A percentile compares a stretch with the other conserved stretches of the same genome.
These are phyloP conservation scores for Amanita fuliginea DNA, from an alignment of 768 basidiomycete species.

Conservation along the genomic window DNA sequence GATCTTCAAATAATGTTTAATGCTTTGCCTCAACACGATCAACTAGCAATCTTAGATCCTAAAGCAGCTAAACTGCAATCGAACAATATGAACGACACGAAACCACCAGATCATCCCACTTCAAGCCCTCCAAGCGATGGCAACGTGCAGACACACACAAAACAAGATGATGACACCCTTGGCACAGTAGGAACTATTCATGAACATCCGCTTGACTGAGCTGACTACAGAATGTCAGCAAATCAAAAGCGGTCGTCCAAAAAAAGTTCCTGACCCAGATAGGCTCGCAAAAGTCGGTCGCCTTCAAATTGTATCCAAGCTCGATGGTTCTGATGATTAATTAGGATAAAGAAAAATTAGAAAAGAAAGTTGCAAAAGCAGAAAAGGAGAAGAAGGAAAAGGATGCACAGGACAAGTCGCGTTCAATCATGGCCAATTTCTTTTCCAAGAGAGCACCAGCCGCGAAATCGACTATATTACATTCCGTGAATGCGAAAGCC, in stretches of 20 bases:
- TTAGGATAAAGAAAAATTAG: constrained; percentile 60
- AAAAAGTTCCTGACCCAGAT: constrained; percentile 44
- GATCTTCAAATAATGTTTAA: constrained; percentile 45
- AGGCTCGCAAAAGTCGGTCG: constrained; percentile 42
- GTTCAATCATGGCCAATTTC: constrained; percentile 68
- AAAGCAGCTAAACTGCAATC: constrained; percentile 25
- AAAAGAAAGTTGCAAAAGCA: constrained; percentile 55
- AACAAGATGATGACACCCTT: neutral
- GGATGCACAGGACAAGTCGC: constrained; percentile 62
- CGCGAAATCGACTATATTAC: constrained; percentile 15
- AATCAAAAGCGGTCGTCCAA: constrained; percentile 25
- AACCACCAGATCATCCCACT: neutral
- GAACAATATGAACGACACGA: constrained; percentile 21
- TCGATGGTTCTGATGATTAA: neutral
- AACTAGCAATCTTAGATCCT: constrained; percentile 42
- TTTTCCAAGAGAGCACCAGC: constrained; percentile 49
- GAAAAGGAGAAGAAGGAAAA: constrained; percentile 67
- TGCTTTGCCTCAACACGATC: constrained; percentile 45
- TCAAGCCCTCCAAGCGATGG: neutral
- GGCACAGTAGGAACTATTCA: neutral
- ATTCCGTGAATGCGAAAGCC: constrained; percentile 13
- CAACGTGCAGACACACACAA: neutral
- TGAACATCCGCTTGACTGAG: neutral
- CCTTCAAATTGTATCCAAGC: neutral
- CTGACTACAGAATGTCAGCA: neutral